A percentile compares a stretch with the other conserved stretches of the same genome.
Evolutionary conservation across 331 rosid species (phyloP).

Genomic region (Dryas integrifolia): DNA sequence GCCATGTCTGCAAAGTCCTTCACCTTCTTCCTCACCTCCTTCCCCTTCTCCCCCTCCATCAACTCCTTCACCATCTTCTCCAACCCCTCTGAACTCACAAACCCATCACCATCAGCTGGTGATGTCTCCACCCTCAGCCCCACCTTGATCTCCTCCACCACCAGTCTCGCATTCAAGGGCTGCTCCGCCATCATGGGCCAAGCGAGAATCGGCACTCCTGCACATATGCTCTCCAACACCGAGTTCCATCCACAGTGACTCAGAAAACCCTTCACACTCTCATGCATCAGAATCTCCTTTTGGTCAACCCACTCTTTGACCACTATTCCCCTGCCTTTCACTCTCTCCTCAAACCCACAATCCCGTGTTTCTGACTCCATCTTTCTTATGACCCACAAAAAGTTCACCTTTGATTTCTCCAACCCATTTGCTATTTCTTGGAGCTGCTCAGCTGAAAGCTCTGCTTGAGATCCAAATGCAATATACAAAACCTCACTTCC

Average conservation of each 20-base stretch:
- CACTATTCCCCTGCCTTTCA: constrained; percentile 43
- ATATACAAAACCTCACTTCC: constrained; percentile 36
- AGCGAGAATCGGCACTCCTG: constrained; percentile 48
- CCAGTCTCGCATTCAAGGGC: constrained; percentile 43
- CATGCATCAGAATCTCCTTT: constrained; percentile 36
- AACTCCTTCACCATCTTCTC: constrained; percentile 42
- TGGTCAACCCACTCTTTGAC: constrained; percentile 63
- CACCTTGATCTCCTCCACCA: constrained; percentile 42
- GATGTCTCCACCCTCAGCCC: constrained; percentile 40
- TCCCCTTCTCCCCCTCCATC: constrained; percentile 50
- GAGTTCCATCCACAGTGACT: constrained; percentile 71
- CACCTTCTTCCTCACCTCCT: constrained; percentile 34
- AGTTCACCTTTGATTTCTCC: constrained; percentile 40
- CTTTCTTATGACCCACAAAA: constrained; percentile 51
- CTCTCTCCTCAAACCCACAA: constrained; percentile 42
- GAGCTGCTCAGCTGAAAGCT: constrained; percentile 37
- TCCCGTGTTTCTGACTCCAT: background rate
- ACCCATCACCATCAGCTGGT: constrained; percentile 31
- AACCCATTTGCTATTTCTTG: constrained; percentile 48
- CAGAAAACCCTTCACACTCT: constrained; percentile 43
- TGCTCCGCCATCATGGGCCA: constrained; percentile 63
- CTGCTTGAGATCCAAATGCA: constrained; percentile 60
- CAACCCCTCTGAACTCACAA: constrained; percentile 41
- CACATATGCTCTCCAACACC: constrained; percentile 45
- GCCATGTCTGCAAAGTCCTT: constrained; percentile 37